Evolutionary conservation across 1,284 basidiomycete species (phyloP).

Genomic region (Pisolithus thermaeus): DNA sequence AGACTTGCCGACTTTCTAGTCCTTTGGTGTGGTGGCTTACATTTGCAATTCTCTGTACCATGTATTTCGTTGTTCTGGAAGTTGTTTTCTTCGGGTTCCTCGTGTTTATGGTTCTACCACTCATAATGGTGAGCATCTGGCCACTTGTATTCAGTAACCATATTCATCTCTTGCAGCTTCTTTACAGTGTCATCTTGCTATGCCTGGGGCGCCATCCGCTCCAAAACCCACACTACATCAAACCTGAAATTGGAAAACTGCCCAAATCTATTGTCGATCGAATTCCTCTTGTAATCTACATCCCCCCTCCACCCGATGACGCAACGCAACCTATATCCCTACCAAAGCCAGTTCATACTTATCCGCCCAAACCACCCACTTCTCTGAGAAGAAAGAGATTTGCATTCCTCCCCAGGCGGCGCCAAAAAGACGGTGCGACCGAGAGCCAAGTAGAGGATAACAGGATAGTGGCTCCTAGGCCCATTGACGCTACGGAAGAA

Average conservation of each 20-base stretch:
- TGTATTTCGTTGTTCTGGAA: constrained; percentile 71
- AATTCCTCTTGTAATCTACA: constrained; percentile 78
- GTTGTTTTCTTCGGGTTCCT: constrained; percentile 65
- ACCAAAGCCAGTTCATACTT: constrained; percentile 43
- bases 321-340: constrained; percentile 33
- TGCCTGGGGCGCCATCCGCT: constrained; percentile 72
- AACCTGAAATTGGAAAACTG: constrained; percentile 71
- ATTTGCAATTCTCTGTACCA: constrained; percentile 71
- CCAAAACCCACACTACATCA: constrained; percentile 63
- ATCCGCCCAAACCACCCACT: constrained; percentile 47
- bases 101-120: constrained; percentile 70
- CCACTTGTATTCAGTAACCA: background rate
- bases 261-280: constrained; percentile 62
- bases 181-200: constrained; percentile 70
- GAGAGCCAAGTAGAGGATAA: constrained; percentile 13
- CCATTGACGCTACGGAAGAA: constrained; percentile 30
- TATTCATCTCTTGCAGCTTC: constrained; percentile 41
- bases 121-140: constrained; percentile 57
- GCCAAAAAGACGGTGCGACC: constrained; percentile 22
- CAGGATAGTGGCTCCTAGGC: constrained; percentile 14
- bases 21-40: constrained; percentile 81
- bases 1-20: constrained; percentile 61
- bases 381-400: constrained; percentile 40
- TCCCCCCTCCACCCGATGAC: constrained; percentile 65
- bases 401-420: constrained; percentile 40